These are phyloP conservation scores for Carallia brachiata DNA, from an alignment of 345 rosid genomes.

Conservation along the genomic window DNA sequence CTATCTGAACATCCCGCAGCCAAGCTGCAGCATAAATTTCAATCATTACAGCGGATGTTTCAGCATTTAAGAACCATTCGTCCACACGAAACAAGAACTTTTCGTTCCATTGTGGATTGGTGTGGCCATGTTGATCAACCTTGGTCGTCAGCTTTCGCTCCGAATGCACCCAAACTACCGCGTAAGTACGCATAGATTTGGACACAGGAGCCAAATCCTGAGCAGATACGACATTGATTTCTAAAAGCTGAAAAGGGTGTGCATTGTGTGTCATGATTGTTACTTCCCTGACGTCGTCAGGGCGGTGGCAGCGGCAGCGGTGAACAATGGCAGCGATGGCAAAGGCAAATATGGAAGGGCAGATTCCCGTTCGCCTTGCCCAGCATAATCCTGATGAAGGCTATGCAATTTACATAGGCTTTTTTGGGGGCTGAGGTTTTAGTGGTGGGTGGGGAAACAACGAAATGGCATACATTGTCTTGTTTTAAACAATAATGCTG, in stretches of 20 bases:
- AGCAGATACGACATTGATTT: conserved; percentile 69
- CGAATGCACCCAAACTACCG: conserved; percentile 73
- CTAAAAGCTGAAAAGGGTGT: conserved; percentile 56
- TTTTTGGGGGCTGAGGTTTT: too few species aligned
- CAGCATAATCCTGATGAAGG: neutral
- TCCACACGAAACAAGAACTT: conserved; percentile 75
- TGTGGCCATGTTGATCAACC: conserved; percentile 60
- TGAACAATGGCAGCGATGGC: neutral
- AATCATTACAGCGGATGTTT: conserved; percentile 56
- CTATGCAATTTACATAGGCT: neutral
- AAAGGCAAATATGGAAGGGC: neutral
- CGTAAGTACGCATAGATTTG: conserved; percentile 80
- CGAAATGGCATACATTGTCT: neutral
- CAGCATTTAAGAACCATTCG: conserved; percentile 52
- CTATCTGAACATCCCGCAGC: conserved; percentile 73
- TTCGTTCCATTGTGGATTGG: conserved; percentile 85
- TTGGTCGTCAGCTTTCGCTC: conserved; percentile 65
- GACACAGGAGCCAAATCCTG: conserved; percentile 73
- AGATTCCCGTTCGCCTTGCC: neutral
- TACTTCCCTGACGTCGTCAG: too few species aligned
- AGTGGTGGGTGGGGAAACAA: neutral
- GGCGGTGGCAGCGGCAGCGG: neutral
- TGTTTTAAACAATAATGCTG: neutral
- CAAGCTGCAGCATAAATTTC: conserved; percentile 88
- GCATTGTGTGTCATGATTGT: conserved; percentile 19